Base-by-base conservation (phyloP, 176 grass and related monocot species). In the Oropetium thomaeum region DNA sequence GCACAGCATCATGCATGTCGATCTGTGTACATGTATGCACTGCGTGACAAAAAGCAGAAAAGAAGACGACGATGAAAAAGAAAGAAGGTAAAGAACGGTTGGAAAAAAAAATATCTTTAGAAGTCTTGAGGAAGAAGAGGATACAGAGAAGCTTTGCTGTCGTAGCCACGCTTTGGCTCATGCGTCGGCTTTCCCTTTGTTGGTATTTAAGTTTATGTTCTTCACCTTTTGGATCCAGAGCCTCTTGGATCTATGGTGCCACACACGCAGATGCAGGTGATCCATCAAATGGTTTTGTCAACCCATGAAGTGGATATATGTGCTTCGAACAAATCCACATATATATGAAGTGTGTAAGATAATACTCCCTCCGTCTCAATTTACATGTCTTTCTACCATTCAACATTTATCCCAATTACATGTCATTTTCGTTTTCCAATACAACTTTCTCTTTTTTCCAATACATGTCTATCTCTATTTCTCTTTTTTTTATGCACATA, bases 111-210 rank as follows among this genome's bases (percentile, higher is more conserved):
- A 49, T 79, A 74, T 82, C 76, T 91, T 87, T 87, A 70, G 86
- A 85, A 85, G 58, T 83, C 89, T 87, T 96, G 78, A 89, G 40
- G 79, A 64, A 82, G 93, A 89, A 87, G 89, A 76, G 63, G 74
- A 85, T 90, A 85, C 81, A 82, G 87, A 77, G 62, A 60, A 76
- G 77, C 73, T 83, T 96, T 87, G 89, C 78, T 96, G 86, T 96
- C 77, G 39, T 58, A 75, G 67, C 67, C 73, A 57, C 61, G 67
- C 87, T 93, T 90, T 90, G 85, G 45, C 71, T 57, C 58, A 69
- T 37, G 60, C 30, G 15, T 53, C 55, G 27, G 63, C 74, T 87
- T 93, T 90, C 70, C 60, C 78, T 84, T 89, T 80, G 22, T 89
- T 80, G 22, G 22, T 32, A 51, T 67, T 81, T 71, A 78, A 85